phyloP scores from a whole-genome alignment of 441 rosid species.

The Erodium trifolium region DNA sequence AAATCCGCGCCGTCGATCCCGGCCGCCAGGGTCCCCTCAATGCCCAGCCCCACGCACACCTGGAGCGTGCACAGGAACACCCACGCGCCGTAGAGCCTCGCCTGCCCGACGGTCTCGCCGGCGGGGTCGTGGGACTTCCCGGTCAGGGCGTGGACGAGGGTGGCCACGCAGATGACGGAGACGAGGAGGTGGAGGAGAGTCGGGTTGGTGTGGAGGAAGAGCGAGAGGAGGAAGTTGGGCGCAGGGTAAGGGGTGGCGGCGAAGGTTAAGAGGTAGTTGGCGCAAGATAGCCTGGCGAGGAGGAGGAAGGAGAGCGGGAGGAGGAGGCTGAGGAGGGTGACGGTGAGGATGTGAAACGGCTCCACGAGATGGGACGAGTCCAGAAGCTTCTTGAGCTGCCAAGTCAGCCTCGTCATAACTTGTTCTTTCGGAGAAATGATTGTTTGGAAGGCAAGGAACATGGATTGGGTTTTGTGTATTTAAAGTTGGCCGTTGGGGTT shows the following conservation, averaged over 20 bases:
- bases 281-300: constrained; percentile 53
- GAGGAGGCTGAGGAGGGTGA: constrained; percentile 54
- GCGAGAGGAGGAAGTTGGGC: constrained; percentile 4
- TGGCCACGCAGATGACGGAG: constrained; percentile 35
- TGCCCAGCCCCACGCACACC: constrained; percentile 48
- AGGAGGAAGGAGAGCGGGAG: constrained; percentile 82
- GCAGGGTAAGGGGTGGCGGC: constrained; percentile 14
- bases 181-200: constrained; percentile 13
- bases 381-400: background rate
- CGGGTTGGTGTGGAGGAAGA: constrained; percentile 15
- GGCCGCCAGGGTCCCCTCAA: constrained; percentile 36
- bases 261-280: constrained; percentile 2
- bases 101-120: constrained; percentile 13
- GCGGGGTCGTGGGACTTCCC: constrained; percentile 26
- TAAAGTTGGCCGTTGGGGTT: too few relatives aligned
- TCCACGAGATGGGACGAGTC: constrained; percentile 14
- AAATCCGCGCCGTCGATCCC: constrained; percentile 30
- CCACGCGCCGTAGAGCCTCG: constrained; percentile 53
- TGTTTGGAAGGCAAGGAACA: too few relatives aligned
- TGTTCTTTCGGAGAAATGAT: too few relatives aligned
- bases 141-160: constrained; percentile 51
- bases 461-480: too few relatives aligned
- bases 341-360: constrained; percentile 41
- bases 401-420: too few relatives aligned
- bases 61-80: constrained; percentile 44